Base-by-base conservation (phyloP, 2,329 filamentous ascomycete species). In the Cladosporium sp. region DNA sequence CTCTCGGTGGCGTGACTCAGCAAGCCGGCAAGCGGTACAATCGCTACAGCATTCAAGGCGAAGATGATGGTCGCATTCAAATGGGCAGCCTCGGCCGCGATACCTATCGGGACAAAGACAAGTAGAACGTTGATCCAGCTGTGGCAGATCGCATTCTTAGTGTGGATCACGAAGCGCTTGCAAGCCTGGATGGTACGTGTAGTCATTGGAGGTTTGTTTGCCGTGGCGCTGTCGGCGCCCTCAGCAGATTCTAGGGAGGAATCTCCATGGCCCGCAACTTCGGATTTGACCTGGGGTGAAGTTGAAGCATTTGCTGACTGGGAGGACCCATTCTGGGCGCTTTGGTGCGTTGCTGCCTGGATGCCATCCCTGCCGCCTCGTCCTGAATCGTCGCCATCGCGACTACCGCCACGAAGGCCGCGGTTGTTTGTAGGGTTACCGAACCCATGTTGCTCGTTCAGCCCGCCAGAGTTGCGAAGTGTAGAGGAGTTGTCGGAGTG, bases 71-170 rank as follows among this genome's bases (percentile, higher is more conserved):
- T 62, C 6, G 72, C 60, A 41, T 63, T 69, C 41, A 75, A 55
- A 22, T 62, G 55, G 12, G 69, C 66, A 9, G 67, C 62, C 49
- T 85, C 75, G 50, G 83, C 76, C 52, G 77, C 76, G 60, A 93
- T 91, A 59, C 87, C 88, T 47, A 87, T 75, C 7, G 87, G 88
- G 25, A 92, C 87, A 62, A 90, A 90, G 49, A 91, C 69, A 55
- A 92, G 73, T 57, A 92, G 73, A 49, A 88, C 61, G 65, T 93
- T 92, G 72, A 92, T 73, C 79, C 84, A 89, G 72, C 83, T 89
- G 64, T 87, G 81, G 38, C 83, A 77, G 55, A 91, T 60, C 61
- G 73, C 73, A 82, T 81, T 64, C 72, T 77, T 75, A 49, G 70
- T 69, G 57, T 77, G 74, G 30, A 74, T 77, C 57, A 76, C 69